Base-by-base conservation (phyloP, 2,329 filamentous ascomycete species). In the Xylaria hypoxylon region DNA sequence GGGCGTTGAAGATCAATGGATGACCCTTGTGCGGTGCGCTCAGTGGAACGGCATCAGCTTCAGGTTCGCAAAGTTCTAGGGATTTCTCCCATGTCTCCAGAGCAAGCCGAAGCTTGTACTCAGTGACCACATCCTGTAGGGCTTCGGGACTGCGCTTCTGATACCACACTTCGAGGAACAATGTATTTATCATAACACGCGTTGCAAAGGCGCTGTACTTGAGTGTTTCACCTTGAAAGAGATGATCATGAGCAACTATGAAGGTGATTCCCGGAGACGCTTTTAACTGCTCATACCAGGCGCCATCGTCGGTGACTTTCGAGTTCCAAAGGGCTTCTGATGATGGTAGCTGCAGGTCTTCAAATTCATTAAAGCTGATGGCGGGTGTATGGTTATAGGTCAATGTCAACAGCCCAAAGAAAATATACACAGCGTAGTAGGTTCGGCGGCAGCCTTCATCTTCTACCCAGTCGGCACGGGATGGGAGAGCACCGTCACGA, bases 51-150 rank as follows among this genome's bases (percentile, higher is more conserved):
- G 93, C 87, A 59, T 95, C 92, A 15, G 89, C 90, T 80, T 99
- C 96, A 2, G 94, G 91, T 82, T 98, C 95, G 79, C 94, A 97
- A 68, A 96, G 87, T 64, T 96, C 93, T 24, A 98, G 87, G 45
- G 95, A 97, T 81, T 92, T 96, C 84, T 98, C 94, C 96, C 96
- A 99, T n/a, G 95, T 97, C 82, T 98, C 95, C 60, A 99, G 85
- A 57, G 96, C 96, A 59, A 97, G 88, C 64, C 96, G 90, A 68
- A 99, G 90, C 85, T 97, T 98, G 87, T 97, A 98, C 82, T 98
- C 96, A 3, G 95, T 97, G 50, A 98, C 95, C 44, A 98, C 94
- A 77, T 98, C 95, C 81, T 98, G 96, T 45, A 98, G 85, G 57
- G 95, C 94, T 79, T 98, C 94, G n/a, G 95, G 95, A 79, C 93